Conservation (phyloP, 148 eudicot genomes). For the Chenopodium quinoa region DNA sequence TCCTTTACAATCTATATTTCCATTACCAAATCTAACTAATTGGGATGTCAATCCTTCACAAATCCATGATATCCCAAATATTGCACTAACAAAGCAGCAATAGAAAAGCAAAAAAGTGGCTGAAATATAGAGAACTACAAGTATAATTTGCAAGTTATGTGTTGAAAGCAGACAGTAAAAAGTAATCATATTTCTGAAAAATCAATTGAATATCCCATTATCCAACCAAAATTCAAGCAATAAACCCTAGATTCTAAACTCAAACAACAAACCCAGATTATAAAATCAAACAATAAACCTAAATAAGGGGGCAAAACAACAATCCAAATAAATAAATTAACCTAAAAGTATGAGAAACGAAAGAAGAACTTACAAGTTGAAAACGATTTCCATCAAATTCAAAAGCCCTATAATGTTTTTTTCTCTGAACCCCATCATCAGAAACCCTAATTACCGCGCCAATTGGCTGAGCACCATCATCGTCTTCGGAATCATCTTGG, state of each 20-base stretch:
- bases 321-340: background rate
- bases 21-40: background rate
- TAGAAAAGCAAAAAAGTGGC: no score
- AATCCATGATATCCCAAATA: no score
- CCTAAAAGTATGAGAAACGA: background rate
- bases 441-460: constrained; percentile 61
- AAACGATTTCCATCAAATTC: constrained; percentile 49
- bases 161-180: no score
- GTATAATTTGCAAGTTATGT: no score
- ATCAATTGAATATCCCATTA: background rate
- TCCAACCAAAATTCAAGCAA: background rate
- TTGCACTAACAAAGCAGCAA: no score
- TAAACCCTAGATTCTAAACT: background rate
- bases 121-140: no score
- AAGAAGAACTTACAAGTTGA: constrained; percentile 41
- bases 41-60: background rate
- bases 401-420: constrained; percentile 38
- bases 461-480: constrained; percentile 37
- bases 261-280: background rate
- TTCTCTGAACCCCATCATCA: constrained; percentile 39
- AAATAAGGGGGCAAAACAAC: background rate
- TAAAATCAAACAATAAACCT: background rate
- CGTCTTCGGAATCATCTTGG: constrained; percentile 32
- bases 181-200: no score
- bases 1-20: background rate